phyloP scores from a whole-genome alignment of 108 stramenopile genomes.

The Nannochloropsis granulata region DNA sequence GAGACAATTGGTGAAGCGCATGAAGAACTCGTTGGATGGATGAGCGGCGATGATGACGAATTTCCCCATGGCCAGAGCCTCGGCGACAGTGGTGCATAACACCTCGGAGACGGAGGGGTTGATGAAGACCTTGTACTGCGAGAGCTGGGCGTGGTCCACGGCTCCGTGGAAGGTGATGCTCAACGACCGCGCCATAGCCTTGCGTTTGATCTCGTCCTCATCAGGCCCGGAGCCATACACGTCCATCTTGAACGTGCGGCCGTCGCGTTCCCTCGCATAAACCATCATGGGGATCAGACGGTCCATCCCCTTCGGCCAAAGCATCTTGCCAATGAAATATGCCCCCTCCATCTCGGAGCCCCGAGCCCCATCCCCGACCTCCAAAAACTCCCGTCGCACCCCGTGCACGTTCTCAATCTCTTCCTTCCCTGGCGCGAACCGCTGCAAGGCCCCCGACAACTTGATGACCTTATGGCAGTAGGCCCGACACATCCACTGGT shows the following conservation, averaged over 20 bases:
- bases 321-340: constrained; percentile 85
- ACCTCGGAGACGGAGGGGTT: constrained; percentile 80
- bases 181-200: not conserved
- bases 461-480: constrained; percentile 41
- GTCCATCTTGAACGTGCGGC: constrained; percentile 21
- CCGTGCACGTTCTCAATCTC: constrained; percentile 83
- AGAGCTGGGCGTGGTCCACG: constrained; percentile 64
- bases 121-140: constrained; percentile 64
- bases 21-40: constrained; percentile 72
- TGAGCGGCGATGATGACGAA: constrained; percentile 66
- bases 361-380: constrained; percentile 12
- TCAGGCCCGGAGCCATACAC: constrained; percentile 41
- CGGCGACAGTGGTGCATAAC: constrained; percentile 79
- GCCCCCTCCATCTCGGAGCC: constrained; percentile 22
- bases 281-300: constrained; percentile 52
- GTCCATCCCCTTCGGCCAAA: constrained; percentile 87
- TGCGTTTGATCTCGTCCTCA: constrained; percentile 18
- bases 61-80: constrained; percentile 91
- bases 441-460: constrained; percentile 30
- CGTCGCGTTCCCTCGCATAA: constrained; percentile 6
- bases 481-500: constrained; percentile 35
- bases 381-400: constrained; percentile 63
- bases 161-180: constrained; percentile 50
- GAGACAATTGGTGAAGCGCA: constrained; percentile 47
- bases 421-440: constrained; percentile 50